Conservation (phyloP, 2,329 filamentous ascomycete species). For the Nemania abortiva region DNA sequence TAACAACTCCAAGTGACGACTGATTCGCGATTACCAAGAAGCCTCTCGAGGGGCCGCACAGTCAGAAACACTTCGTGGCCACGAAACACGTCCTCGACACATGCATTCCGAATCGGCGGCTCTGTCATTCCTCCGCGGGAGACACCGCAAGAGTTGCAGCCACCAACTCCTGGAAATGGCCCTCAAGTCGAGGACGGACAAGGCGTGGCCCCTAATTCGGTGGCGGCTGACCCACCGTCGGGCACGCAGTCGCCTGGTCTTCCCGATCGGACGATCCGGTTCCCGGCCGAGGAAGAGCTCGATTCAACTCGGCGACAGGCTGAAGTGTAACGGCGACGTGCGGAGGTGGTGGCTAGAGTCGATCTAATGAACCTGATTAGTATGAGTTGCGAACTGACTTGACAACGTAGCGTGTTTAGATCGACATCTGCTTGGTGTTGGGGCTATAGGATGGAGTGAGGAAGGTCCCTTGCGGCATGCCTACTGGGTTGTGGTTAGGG, state of each 20-base stretch:
- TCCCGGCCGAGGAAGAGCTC: conserved; percentile 55
- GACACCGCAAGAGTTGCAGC: conserved; percentile 1
- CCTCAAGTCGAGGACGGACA: conserved; percentile 13
- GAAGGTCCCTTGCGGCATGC: background rate
- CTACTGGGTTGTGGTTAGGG: background rate
- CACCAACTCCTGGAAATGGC: conserved; percentile 2
- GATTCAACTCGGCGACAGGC: background rate
- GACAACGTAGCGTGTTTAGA: too few relatives aligned
- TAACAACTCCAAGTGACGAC: background rate
- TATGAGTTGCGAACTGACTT: background rate
- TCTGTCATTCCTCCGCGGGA: conserved; percentile 49
- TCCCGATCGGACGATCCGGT: conserved; percentile 57
- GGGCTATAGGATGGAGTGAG: background rate
- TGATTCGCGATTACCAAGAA: conserved; percentile 35
- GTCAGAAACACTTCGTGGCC: conserved; percentile 34
- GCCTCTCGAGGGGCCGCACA: conserved; percentile 39
- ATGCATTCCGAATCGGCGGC: conserved; percentile 58
- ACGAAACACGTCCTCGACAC: conserved; percentile 42
- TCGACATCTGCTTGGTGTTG: background rate
- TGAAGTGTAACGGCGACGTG: background rate
- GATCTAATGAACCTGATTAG: background rate
- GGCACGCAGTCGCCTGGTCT: conserved; percentile 27
- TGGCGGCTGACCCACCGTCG: conserved; percentile 33
- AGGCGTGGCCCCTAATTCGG: conserved; percentile 7
- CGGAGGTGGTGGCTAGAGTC: background rate